Evolutionary conservation across 768 basidiomycete genomes (phyloP).

Genomic region (Tylopilus subfusipes): DNA sequence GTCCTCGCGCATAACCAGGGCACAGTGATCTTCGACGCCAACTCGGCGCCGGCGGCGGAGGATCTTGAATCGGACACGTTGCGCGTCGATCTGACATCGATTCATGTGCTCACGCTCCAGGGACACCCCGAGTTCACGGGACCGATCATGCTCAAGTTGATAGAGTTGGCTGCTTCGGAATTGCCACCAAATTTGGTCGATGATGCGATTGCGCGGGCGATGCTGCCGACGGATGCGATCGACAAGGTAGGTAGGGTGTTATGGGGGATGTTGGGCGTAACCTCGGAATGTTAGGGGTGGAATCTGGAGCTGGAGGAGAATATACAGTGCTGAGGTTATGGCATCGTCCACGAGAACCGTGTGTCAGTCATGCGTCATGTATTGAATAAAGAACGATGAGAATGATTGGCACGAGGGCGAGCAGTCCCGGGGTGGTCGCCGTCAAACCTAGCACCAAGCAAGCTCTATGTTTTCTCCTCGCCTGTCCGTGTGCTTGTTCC

Average conservation of each 20-base stretch:
- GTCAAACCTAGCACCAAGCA: too few species aligned
- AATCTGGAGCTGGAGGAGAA: not conserved
- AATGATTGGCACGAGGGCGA: too few species aligned
- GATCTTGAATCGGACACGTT: not conserved
- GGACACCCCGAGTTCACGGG: not conserved
- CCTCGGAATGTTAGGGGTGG: not conserved
- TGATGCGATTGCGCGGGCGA: not conserved
- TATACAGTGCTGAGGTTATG: too few species aligned
- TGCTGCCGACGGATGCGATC: not conserved
- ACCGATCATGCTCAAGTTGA: not conserved
- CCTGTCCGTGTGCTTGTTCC: too few species aligned
- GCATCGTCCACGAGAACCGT: too few species aligned
- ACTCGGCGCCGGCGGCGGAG: not conserved
- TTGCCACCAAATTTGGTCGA: not conserved
- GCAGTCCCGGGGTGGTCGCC: too few species aligned
- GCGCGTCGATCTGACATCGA: not conserved
- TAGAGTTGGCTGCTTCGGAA: not conserved
- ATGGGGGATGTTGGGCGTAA: not conserved
- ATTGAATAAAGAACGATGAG: too few species aligned
- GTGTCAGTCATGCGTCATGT: too few species aligned
- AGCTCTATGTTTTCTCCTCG: too few species aligned
- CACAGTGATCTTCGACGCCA: not conserved
- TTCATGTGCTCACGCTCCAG: not conserved
- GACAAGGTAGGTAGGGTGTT: not conserved
- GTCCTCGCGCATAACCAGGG: not conserved